Evolutionary conservation across 257 asterid species (phyloP).

Genomic region (Solanum bukasovii): DNA sequence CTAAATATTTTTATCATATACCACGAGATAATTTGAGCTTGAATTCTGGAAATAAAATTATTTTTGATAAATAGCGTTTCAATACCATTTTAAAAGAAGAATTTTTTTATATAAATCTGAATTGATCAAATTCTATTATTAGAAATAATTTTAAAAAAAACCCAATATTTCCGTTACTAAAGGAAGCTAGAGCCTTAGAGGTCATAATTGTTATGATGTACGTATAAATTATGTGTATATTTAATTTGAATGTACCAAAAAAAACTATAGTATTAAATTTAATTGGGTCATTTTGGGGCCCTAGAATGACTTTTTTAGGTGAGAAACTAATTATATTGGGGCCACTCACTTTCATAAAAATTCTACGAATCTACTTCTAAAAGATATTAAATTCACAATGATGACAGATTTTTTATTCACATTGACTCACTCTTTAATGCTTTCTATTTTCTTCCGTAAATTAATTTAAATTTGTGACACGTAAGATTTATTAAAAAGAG

Average conservation of each 20-base stretch:
- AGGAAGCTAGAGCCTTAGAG: background rate
- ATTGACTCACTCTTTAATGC: background rate
- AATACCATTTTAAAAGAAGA: too few relatives aligned
- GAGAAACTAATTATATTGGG: background rate
- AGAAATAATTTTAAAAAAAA: too few relatives aligned
- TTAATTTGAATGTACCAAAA: background rate
- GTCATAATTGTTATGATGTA: background rate
- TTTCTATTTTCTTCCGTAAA: accelerated
- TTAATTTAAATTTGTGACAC: accelerated
- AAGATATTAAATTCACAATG: background rate
- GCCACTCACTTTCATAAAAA: background rate
- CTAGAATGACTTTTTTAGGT: background rate
- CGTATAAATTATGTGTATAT: background rate
- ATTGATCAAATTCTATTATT: background rate
- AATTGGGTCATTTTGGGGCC: background rate
- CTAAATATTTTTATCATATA: accelerated
- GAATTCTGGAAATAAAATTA: background rate
- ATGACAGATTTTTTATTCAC: background rate
- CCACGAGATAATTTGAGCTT: background rate
- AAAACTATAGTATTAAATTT: background rate
- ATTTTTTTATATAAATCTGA: background rate
- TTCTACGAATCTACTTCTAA: background rate
- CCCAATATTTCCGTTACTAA: background rate
- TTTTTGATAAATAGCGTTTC: accelerated
- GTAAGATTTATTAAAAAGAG: background rate